These are phyloP conservation scores for Pythium utonaiense DNA, from an alignment of 352 stramenopile genomes.

Conservation along the genomic window DNA sequence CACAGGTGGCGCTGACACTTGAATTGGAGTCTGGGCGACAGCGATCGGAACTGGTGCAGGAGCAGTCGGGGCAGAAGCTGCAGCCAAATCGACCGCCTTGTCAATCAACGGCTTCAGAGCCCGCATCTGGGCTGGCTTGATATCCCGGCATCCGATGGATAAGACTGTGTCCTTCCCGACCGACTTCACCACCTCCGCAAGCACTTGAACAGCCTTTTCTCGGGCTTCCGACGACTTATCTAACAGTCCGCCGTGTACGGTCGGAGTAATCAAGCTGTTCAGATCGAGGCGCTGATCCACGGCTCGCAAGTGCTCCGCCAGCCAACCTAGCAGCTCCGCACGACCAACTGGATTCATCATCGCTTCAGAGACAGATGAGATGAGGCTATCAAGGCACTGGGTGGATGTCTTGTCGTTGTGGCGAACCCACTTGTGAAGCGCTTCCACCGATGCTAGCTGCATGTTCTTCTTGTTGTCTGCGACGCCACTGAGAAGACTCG, in stretches of 20 bases:
- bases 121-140: slow-evolving; percentile 85
- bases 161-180: slow-evolving; percentile 73
- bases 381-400: slow-evolving; percentile 66
- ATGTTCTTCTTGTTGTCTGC: slow-evolving; percentile 89
- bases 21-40: background rate
- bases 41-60: background rate
- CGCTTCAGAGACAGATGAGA: slow-evolving; percentile 63
- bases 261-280: slow-evolving; percentile 54
- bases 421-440: slow-evolving; percentile 80
- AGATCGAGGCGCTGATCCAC: slow-evolving; percentile 69
- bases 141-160: slow-evolving; percentile 67
- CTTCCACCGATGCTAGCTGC: slow-evolving; percentile 71
- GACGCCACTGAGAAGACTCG: slow-evolving; percentile 64
- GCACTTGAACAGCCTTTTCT: slow-evolving; percentile 74
- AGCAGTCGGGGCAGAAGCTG: background rate
- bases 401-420: slow-evolving; percentile 67
- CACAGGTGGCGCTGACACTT: background rate
- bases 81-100: slow-evolving; percentile 51
- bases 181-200: slow-evolving; percentile 80
- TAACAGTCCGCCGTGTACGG: slow-evolving; percentile 69
- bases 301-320: slow-evolving; percentile 57
- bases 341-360: slow-evolving; percentile 76
- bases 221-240: slow-evolving; percentile 82
- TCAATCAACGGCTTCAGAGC: slow-evolving; percentile 82
- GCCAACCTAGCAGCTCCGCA: slow-evolving; percentile 73